Conservation (phyloP, 1,139 yeast species). For the Suhomyces bolitotheri region DNA sequence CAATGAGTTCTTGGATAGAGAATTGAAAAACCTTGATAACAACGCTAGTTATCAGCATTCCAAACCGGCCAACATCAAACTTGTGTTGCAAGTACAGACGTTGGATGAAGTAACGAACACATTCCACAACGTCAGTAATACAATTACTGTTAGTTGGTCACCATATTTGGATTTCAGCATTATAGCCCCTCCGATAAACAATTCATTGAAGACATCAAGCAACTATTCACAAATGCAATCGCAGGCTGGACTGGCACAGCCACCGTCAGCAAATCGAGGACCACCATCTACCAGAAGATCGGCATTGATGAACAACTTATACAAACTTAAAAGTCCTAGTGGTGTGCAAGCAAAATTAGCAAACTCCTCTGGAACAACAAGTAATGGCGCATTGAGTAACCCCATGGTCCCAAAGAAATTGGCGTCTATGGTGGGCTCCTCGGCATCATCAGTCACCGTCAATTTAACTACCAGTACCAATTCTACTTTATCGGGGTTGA, state of each 20-base stretch:
- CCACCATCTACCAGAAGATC: constrained; percentile 19
- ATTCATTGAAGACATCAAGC: constrained; percentile 33
- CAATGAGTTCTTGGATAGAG: constrained; percentile 29
- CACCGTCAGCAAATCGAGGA: constrained; percentile 4
- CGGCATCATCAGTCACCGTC: constrained; percentile 46
- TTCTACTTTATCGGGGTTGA: constrained; percentile 49
- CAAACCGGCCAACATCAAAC: constrained; percentile 36
- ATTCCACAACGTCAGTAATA: constrained; percentile 24
- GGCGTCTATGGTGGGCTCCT: constrained; percentile 19
- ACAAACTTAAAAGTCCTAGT: constrained; percentile 19
- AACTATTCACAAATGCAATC: constrained; percentile 27
- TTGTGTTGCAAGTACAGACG: constrained; percentile 31
- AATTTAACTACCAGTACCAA: constrained; percentile 36
- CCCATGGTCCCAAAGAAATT: constrained; percentile 5
- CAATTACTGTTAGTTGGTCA: constrained; percentile 58
- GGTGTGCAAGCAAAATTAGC: constrained; percentile 5
- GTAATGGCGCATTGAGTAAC: constrained; percentile 1
- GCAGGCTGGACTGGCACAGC: constrained; percentile 15
- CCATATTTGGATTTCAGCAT: constrained; percentile 61
- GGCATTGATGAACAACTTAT: constrained; percentile 21
- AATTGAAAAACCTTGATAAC: constrained; percentile 20
- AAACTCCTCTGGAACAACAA: constrained; percentile 7
- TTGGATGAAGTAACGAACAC: constrained; percentile 10
- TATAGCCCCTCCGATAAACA: constrained; percentile 47
- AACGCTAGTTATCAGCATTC: constrained; percentile 18